A percentile compares a stretch with the other conserved stretches of the same genome.
Conservation (phyloP, 495 filamentous ascomycete species). For the Talaromyces adpressus region DNA sequence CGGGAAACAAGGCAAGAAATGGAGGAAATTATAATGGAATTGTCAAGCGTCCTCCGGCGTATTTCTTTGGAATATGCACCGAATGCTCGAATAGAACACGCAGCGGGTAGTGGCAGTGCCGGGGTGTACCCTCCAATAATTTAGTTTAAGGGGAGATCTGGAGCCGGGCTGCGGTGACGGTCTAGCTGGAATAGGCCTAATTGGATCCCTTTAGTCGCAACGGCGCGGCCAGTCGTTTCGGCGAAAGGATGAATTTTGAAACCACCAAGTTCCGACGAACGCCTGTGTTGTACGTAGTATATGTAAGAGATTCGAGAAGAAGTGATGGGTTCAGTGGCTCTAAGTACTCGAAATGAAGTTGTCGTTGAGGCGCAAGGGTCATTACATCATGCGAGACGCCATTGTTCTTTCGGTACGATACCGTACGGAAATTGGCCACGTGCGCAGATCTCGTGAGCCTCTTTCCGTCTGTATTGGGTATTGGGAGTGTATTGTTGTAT, state of each 20-base stretch:
- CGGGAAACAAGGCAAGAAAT: not conserved
- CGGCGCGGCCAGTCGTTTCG: conserved; percentile 1
- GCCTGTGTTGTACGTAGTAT: not conserved
- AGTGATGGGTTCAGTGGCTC: not conserved
- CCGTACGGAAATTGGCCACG: not conserved
- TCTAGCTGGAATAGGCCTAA: conserved; percentile 3
- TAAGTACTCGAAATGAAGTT: not conserved
- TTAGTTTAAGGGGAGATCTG: conserved; percentile 2
- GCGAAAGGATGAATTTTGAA: not conserved
- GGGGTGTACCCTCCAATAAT: not conserved
- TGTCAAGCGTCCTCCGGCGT: not conserved
- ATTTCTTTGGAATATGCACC: not conserved
- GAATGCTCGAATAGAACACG: not conserved
- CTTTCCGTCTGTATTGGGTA: not conserved
- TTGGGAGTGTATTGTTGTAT: not conserved
- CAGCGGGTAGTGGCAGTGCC: not conserved
- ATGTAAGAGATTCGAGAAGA: not conserved
- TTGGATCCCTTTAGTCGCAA: not conserved
- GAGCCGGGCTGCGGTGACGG: not conserved
- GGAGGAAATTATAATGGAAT: not conserved
- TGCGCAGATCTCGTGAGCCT: not conserved
- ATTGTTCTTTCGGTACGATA: not conserved
- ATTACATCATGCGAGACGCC: not conserved
- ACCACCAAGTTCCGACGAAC: not conserved
- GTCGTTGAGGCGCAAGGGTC: not conserved